Evolutionary conservation across 139 green algal genomes (phyloP), one percentile per base, ranked within the genome.

Genomic region (Zygnema cylindricum): DNA sequence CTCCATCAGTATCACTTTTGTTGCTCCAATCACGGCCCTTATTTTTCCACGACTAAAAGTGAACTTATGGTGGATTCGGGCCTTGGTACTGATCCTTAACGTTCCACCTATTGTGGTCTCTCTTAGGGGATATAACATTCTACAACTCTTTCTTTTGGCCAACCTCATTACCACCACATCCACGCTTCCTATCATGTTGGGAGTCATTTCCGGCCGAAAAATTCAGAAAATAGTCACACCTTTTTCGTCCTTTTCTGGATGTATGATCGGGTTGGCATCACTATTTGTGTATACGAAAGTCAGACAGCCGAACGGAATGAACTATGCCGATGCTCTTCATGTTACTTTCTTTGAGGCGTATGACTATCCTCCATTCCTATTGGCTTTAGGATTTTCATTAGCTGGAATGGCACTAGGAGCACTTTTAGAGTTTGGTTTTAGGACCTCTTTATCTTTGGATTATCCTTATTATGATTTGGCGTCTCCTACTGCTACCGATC

Each of bases 141-240:
- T 96, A 0, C 77, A 92, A 39, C 94, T 98, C 22, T 98, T 97
- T 90, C 92, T 98, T 0, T 87, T 98, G 0, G 91, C 92, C 77
- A 98, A 98, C 94, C 92, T 97, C 86, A 69, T 98, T 0, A 95
- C 91, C 87, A 92, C 90, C 83, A 95, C 92, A 38, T 92, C 87
- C 30, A 92, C 93, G 49, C 63, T 96, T n/a, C 93, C 95, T 3
- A 75, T 98, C 42, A 77, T 95, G 43, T 2, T 69, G 1, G 93
- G 93, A 38, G 75, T 95, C 25, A 43, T 81, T 21, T 42, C 43
- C 0, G 84, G 85, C 69, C 69, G 41, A 21, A 32, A 76, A 39
- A n/a, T 33, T 7, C 42, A 85, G 75, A 1, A 55, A 3, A 25
- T 86, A 42, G 43, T 86, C 86, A 90, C 86, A 30, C 76, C 76